A percentile compares a stretch with the other conserved stretches of the same genome.
These are phyloP conservation scores for Fusarium sp. DNA, from an alignment of 2,329 filamentous ascomycete genomes.

Conservation along the genomic window DNA sequence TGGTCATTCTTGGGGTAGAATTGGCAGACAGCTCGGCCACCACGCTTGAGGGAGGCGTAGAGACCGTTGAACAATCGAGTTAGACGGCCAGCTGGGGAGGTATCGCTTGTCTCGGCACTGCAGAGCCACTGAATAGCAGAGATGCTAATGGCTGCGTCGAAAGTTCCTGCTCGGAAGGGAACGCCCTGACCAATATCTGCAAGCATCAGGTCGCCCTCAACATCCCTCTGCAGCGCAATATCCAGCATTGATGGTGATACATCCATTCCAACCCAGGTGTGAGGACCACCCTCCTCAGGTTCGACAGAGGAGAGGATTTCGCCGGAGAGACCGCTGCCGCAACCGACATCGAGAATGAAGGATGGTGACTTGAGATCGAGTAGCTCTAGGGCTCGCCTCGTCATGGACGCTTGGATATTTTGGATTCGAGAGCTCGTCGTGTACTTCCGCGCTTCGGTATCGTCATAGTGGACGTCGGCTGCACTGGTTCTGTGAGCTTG, in stretches of 20 bases:
- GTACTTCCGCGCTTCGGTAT: constrained; percentile 96
- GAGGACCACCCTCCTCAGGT: constrained; percentile 82
- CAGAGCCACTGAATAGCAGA: constrained; percentile 99
- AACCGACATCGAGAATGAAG: constrained; percentile 95
- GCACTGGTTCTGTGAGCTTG: constrained; percentile 69
- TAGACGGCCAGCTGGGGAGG: constrained; percentile 82
- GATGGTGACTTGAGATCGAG: constrained; percentile 85
- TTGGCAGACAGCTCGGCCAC: constrained; percentile 93
- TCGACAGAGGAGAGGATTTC: constrained; percentile 87
- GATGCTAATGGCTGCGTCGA: constrained; percentile 96
- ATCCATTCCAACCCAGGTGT: constrained; percentile 98
- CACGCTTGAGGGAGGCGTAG: constrained; percentile 86
- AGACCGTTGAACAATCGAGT: constrained; percentile 92
- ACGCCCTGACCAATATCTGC: constrained; percentile 97
- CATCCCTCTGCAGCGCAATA: constrained; percentile 89
- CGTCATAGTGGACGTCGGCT: constrained; percentile 98
- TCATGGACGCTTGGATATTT: constrained; percentile 96
- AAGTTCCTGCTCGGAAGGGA: constrained; percentile 91
- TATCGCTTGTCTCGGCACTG: constrained; percentile 91
- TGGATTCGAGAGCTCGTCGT: constrained; percentile 96
- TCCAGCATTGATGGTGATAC: constrained; percentile 97
- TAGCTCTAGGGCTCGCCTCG: constrained; percentile 90
- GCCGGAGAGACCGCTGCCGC: constrained; percentile 93
- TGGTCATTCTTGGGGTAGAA: constrained; percentile 98
- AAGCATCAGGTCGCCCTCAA: constrained; percentile 93